Percentiles rank a stretch among this genome's conserved stretches.
These are phyloP conservation scores for Gossypium gossypioides DNA, from an alignment of 441 rosid species.

Conservation along the genomic window DNA sequence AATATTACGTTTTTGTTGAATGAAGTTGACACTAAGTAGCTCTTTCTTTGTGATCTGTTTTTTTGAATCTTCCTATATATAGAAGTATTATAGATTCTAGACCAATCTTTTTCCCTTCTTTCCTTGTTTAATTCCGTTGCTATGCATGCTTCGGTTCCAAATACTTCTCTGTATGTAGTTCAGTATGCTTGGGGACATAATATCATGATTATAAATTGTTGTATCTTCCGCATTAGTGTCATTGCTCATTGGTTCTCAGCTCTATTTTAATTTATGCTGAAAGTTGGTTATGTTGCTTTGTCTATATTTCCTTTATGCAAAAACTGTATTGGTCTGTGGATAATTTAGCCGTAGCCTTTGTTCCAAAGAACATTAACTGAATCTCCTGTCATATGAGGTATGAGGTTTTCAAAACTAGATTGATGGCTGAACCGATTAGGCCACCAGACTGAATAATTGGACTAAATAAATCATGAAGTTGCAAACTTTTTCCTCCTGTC, in stretches of 20 bases:
- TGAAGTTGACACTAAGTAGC: neutral
- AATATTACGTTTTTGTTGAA: neutral
- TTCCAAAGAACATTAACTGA: too few species aligned
- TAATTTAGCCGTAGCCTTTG: neutral
- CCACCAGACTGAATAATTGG: too few species aligned
- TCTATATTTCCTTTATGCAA: too few species aligned
- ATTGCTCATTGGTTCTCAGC: neutral
- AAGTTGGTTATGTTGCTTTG: neutral
- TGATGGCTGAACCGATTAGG: too few species aligned
- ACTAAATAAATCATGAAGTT: too few species aligned
- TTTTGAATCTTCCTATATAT: neutral
- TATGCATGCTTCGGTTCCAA: neutral
- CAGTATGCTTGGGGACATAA: neutral
- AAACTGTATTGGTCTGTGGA: neutral
- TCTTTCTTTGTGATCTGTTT: neutral
- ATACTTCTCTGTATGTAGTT: neutral
- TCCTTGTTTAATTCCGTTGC: neutral
- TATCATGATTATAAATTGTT: neutral
- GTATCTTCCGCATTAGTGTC: neutral
- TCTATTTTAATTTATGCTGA: neutral
- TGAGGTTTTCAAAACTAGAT: neutral
- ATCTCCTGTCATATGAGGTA: neutral
- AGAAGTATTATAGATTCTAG: neutral
- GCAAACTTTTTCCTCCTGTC: too few species aligned
- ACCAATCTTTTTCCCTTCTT: neutral